Evolutionary conservation across 176 grass and related monocot species (phyloP).

Genomic region (Oryza glumipatula): DNA sequence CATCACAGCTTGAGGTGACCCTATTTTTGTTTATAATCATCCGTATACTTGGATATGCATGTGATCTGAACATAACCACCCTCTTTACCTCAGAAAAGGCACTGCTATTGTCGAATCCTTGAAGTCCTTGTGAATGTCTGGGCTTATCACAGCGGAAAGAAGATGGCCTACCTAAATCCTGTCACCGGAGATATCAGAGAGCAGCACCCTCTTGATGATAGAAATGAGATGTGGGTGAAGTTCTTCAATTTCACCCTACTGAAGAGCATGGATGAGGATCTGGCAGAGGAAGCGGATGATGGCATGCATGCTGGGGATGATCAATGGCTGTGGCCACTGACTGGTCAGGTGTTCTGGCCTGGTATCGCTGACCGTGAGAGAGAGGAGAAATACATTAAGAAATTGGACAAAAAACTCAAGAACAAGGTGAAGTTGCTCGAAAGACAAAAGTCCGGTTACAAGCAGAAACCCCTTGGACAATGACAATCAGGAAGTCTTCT

Average conservation of each 20-base stretch:
- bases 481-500: constrained; percentile 8
- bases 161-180: constrained; percentile 87
- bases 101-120: constrained; percentile 94
- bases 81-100: constrained; percentile 73
- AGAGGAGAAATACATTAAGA: constrained; percentile 77
- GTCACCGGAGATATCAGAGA: constrained; percentile 62
- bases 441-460: constrained; percentile 89
- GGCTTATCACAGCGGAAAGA: constrained; percentile 94
- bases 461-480: constrained; percentile 90
- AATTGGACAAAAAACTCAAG: constrained; percentile 95
- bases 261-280: constrained; percentile 99
- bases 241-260: constrained; percentile 83
- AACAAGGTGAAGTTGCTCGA: constrained; percentile 81
- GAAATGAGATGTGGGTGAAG: constrained; percentile 82
- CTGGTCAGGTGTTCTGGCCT: constrained; percentile 90
- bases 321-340: constrained; percentile 85
- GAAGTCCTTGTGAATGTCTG: constrained; percentile 94
- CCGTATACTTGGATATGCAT: constrained; percentile 33
- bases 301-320: constrained; percentile 56
- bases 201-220: constrained; percentile 65
- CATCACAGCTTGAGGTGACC: constrained; percentile 78
- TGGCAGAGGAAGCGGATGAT: constrained; percentile 95
- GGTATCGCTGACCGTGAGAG: constrained; percentile 79
- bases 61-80: constrained; percentile 14
- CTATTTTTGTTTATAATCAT: constrained; percentile 15